Conservation (phyloP, 2,329 filamentous ascomycete species). For the Penicillium sp. region DNA sequence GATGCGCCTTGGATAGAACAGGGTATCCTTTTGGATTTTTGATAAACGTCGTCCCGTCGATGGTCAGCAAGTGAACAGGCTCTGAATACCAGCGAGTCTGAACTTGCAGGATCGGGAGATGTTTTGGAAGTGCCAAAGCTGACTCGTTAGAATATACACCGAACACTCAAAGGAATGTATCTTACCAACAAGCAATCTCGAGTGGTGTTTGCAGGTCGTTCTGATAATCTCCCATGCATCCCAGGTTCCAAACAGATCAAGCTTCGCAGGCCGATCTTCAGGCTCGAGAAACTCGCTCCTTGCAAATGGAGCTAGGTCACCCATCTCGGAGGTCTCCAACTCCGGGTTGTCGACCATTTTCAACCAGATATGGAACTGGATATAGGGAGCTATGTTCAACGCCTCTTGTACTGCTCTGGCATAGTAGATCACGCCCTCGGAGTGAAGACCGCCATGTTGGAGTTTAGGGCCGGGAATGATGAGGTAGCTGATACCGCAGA, state of each 20-base stretch:
- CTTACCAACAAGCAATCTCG: slow-evolving; percentile 80
- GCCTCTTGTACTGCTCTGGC: slow-evolving; percentile 79
- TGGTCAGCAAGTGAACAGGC: slow-evolving; percentile 54
- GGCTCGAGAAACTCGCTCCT: slow-evolving; percentile 36
- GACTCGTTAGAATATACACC: background rate
- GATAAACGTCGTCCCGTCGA: slow-evolving; percentile 53
- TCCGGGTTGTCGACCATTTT: slow-evolving; percentile 76
- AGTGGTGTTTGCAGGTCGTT: slow-evolving; percentile 78
- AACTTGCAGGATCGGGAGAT: slow-evolving; percentile 53
- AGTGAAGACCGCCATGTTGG: slow-evolving; percentile 51
- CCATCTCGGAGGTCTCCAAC: slow-evolving; percentile 45
- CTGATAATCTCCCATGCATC: slow-evolving; percentile 90
- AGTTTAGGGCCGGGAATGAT: slow-evolving; percentile 73
- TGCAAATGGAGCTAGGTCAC: slow-evolving; percentile 42
- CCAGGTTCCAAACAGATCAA: slow-evolving; percentile 78
- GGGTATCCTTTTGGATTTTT: slow-evolving; percentile 57
- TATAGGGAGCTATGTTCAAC: slow-evolving; percentile 67
- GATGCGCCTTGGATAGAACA: slow-evolving; percentile 56
- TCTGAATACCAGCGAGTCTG: slow-evolving; percentile 63
- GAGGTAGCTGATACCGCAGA: slow-evolving; percentile 83
- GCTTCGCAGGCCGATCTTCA: slow-evolving; percentile 41
- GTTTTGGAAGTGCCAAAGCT: slow-evolving; percentile 58
- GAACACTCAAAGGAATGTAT: no score
- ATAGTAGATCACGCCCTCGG: slow-evolving; percentile 64
- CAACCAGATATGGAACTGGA: slow-evolving; percentile 76